These are phyloP conservation scores for Globisporangium canariense DNA, from an alignment of 352 stramenopile species.

Conservation along the genomic window DNA sequence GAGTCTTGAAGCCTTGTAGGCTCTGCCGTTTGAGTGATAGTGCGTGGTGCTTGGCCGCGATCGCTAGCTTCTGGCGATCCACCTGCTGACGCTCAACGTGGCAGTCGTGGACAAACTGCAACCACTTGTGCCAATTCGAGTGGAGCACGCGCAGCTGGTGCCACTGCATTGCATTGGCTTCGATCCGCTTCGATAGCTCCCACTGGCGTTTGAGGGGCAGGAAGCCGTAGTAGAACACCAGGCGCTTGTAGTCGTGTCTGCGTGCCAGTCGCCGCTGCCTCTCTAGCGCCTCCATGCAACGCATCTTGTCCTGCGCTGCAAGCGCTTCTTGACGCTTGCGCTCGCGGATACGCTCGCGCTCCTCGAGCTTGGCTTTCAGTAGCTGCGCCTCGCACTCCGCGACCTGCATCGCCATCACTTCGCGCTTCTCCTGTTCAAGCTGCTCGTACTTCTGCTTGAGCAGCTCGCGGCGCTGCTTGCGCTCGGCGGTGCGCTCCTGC, in stretches of 20 bases:
- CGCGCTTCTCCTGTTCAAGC: constrained; percentile 42
- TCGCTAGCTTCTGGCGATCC: constrained; percentile 24
- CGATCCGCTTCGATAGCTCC: constrained; percentile 24
- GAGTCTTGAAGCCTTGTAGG: constrained; percentile 16
- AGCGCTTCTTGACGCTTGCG: constrained; percentile 35
- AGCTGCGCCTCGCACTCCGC: constrained; percentile 38
- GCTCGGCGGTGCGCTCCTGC: constrained; percentile 47
- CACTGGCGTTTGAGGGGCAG: constrained; percentile 38
- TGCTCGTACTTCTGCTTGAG: constrained; percentile 52
- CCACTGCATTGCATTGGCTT: constrained; percentile 35
- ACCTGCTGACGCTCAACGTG: constrained; percentile 18
- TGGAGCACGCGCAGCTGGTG: constrained; percentile 40
- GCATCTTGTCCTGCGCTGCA: constrained; percentile 28
- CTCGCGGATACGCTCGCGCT: constrained; percentile 36
- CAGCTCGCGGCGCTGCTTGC: constrained; percentile 50
- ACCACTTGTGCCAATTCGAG: constrained; percentile 39
- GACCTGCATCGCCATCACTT: constrained; percentile 33
- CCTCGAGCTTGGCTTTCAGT: constrained; percentile 33
- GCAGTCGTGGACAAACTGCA: constrained; percentile 24
- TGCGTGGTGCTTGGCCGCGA: constrained; percentile 22
- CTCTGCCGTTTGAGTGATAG: constrained; percentile 17
- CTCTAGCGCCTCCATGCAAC: constrained; percentile 27
- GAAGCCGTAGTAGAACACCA: constrained; percentile 52
- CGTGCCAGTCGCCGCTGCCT: constrained; percentile 25
- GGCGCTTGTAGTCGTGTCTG: constrained; percentile 31